Percentiles rank a stretch among this genome's conserved stretches.
phyloP scores from a whole-genome alignment of 352 stramenopile genomes.

The Pythium sp. region DNA sequence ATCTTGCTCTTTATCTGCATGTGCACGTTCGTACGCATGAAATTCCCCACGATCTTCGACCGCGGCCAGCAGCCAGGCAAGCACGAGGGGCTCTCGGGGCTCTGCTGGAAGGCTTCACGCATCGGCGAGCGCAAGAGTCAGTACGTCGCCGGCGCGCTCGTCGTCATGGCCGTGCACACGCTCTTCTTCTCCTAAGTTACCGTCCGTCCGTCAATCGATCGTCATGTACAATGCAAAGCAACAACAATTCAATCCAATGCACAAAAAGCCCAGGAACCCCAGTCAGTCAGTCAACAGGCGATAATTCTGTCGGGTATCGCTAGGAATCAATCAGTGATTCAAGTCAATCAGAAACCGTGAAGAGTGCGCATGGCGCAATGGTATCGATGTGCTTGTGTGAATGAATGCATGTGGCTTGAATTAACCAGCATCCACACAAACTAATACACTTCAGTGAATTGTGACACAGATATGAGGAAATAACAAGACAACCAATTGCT shows the following conservation, averaged over 20 bases:
- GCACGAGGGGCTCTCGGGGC: constrained; percentile 82
- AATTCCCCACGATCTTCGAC: constrained; percentile 95
- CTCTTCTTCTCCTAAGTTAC: constrained; percentile 80
- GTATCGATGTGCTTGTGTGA: neutral
- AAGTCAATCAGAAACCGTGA: neutral
- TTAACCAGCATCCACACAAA: neutral
- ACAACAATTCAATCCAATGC: constrained; percentile 2
- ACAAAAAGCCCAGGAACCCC: neutral
- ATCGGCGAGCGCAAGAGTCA: constrained; percentile 92
- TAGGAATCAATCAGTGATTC: neutral
- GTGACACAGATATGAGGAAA: neutral
- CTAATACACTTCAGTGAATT: neutral
- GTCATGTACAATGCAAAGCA: constrained; percentile 9
- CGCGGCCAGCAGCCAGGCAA: constrained; percentile 73
- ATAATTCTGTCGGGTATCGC: neutral
- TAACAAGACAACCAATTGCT: neutral
- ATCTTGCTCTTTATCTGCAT: constrained; percentile 97
- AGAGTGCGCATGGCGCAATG: neutral
- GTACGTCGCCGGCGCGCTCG: constrained; percentile 78
- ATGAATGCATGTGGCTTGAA: neutral
- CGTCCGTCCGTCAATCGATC: neutral
- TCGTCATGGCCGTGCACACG: constrained; percentile 90
- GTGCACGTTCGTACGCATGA: constrained; percentile 95
- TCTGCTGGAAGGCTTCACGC: constrained; percentile 92
- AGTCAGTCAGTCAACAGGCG: neutral